These are phyloP conservation scores for Fallopia convolvulus DNA, from an alignment of 148 eudicot species.

Conservation along the genomic window DNA sequence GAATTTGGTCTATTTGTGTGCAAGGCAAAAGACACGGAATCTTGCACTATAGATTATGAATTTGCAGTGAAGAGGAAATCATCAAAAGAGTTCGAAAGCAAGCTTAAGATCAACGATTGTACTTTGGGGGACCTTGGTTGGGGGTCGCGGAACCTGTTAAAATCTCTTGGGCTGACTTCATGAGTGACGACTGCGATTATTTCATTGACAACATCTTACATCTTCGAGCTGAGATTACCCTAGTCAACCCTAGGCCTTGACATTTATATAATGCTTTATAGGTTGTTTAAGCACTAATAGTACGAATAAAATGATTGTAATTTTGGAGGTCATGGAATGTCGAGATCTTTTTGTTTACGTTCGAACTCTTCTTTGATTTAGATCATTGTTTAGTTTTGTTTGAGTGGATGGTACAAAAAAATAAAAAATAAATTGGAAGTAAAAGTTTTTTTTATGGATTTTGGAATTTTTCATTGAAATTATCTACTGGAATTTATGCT, in stretches of 20 bases:
- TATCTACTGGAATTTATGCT: no score
- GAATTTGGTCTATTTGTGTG: slow-evolving; percentile 54
- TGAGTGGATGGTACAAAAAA: no score
- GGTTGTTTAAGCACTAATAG: no score
- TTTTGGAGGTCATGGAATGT: no score
- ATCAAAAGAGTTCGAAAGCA: slow-evolving; percentile 57
- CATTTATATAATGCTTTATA: no score
- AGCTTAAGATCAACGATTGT: slow-evolving; percentile 66
- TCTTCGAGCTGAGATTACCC: slow-evolving; percentile 80
- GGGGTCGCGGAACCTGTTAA: slow-evolving; percentile 68
- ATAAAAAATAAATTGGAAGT: no score
- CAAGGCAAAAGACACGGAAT: slow-evolving; percentile 66
- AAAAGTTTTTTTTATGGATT: no score
- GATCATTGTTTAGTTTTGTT: no score
- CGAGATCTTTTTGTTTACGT: no score
- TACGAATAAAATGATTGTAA: no score
- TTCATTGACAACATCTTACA: slow-evolving; percentile 68
- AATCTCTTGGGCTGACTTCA: slow-evolving; percentile 71
- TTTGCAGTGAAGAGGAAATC: slow-evolving; percentile 78
- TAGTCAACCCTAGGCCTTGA: background rate
- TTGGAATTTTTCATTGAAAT: no score
- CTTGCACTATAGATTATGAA: slow-evolving; percentile 70
- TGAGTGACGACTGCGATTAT: slow-evolving; percentile 79
- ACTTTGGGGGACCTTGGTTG: slow-evolving; percentile 76
- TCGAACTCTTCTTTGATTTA: no score